phyloP scores from a whole-genome alignment of 352 stramenopile species.

The Phytophthora pinifolia region DNA sequence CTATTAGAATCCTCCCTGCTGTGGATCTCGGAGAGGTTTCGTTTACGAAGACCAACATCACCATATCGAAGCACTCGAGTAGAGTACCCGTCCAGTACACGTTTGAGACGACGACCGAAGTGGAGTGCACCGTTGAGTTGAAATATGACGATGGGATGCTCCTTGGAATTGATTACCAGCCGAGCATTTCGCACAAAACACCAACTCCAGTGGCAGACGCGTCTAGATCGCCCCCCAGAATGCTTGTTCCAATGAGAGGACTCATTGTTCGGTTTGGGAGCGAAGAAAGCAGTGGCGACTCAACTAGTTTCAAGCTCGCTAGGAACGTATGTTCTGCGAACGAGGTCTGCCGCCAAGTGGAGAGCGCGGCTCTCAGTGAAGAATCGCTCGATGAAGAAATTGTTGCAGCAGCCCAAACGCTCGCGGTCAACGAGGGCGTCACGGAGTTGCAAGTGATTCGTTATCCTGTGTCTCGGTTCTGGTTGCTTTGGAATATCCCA shows the following conservation, averaged over 20 bases:
- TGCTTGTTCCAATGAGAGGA: conserved; percentile 6
- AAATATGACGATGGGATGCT: conserved; percentile 25
- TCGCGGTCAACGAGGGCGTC: conserved; percentile 17
- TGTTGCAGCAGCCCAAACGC: conserved; percentile 3
- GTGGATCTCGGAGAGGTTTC: conserved; percentile 18
- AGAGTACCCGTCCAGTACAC: conserved; percentile 16
- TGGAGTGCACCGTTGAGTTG: conserved; percentile 22
- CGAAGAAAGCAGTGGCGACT: not conserved
- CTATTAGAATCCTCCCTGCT: conserved; percentile 18
- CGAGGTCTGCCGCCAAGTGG: conserved; percentile 3
- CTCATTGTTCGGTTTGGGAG: conserved; percentile 14
- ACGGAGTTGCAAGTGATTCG: conserved; percentile 14
- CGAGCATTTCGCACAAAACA: not conserved
- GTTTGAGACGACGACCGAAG: conserved; percentile 17
- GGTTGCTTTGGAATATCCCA: conserved; percentile 27
- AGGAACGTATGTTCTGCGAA: conserved; percentile 6
- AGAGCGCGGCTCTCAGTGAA: conserved; percentile 13
- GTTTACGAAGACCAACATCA: conserved; percentile 3
- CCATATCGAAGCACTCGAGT: conserved; percentile 11
- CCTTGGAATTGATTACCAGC: conserved; percentile 26
- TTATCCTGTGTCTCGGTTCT: conserved; percentile 17
- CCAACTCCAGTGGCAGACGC: not conserved
- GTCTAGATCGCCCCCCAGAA: not conserved
- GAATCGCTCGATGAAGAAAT: conserved; percentile 17
- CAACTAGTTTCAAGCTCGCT: conserved; percentile 11